Conservation (phyloP, 495 filamentous ascomycete species). For the Choiromyces venosus region DNA sequence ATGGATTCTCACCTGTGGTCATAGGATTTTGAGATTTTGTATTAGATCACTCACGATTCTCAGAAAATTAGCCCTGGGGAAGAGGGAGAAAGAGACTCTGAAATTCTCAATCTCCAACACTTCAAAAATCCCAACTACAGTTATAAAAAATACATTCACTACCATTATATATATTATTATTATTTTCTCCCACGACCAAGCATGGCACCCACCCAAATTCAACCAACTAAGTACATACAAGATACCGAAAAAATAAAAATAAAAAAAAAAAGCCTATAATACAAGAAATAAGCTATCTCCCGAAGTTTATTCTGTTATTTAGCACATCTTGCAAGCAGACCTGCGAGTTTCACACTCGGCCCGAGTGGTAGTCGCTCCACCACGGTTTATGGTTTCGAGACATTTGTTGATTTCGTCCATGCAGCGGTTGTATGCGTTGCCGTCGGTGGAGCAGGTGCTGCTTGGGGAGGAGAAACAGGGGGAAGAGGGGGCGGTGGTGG, state of each 20-base stretch:
- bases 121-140: not conserved
- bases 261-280: not conserved
- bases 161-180: conserved; percentile 9
- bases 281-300: not conserved
- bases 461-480: too few species aligned
- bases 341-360: conserved; percentile 13
- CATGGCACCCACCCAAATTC: not conserved
- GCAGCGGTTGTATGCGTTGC: not conserved
- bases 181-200: not conserved
- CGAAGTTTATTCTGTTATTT: not conserved
- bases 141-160: not conserved
- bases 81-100: not conserved
- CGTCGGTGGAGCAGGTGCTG: not conserved
- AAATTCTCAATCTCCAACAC: not conserved
- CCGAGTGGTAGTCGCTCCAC: conserved; percentile 18
- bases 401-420: conserved; percentile 19
- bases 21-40: not conserved
- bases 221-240: conserved; percentile 10
- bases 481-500: conserved; percentile 5
- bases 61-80: not conserved
- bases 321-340: conserved; percentile 18
- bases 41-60: not conserved
- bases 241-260: conserved; percentile 13
- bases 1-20: not conserved
- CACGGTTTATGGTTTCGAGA: conserved; percentile 18